These are phyloP conservation scores for Przewalskia tangutica DNA, from an alignment of 257 asterid genomes.

Conservation along the genomic window DNA sequence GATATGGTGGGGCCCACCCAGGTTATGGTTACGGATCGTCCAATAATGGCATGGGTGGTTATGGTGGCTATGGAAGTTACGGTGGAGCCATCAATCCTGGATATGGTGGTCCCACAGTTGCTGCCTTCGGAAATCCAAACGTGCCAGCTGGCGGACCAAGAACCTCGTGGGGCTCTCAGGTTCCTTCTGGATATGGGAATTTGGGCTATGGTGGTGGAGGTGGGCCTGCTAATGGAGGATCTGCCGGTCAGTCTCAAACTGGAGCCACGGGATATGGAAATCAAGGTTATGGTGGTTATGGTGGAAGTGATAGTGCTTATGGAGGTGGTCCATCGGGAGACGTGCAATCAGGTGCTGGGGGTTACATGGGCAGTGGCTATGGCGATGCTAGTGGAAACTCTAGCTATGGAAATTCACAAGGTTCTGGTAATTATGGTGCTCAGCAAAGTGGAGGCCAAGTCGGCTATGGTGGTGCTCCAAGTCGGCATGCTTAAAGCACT, in stretches of 20 bases:
- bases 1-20: conserved; percentile 31
- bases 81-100: conserved; percentile 52
- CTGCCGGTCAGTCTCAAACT: conserved; percentile 51
- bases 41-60: conserved; percentile 57
- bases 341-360: conserved; percentile 35
- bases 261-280: conserved; percentile 64
- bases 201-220: conserved; percentile 47
- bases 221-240: conserved; percentile 36
- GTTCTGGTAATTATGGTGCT: conserved; percentile 37
- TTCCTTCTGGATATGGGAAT: conserved; percentile 61
- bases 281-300: conserved; percentile 74
- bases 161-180: conserved; percentile 55
- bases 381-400: conserved; percentile 53
- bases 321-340: conserved; percentile 42
- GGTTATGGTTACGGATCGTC: conserved; percentile 74
- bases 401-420: conserved; percentile 46
- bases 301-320: conserved; percentile 54
- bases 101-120: conserved; percentile 46
- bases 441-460: conserved; percentile 7
- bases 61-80: conserved; percentile 60
- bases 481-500: conserved; percentile 48
- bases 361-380: conserved; percentile 46
- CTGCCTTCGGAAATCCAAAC: conserved; percentile 53
- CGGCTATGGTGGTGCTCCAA: conserved; percentile 18
- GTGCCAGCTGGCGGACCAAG: conserved; percentile 44